Base-by-base conservation (phyloP, 108 stramenopile genomes). In the Pseudonitzschia pungens region DNA sequence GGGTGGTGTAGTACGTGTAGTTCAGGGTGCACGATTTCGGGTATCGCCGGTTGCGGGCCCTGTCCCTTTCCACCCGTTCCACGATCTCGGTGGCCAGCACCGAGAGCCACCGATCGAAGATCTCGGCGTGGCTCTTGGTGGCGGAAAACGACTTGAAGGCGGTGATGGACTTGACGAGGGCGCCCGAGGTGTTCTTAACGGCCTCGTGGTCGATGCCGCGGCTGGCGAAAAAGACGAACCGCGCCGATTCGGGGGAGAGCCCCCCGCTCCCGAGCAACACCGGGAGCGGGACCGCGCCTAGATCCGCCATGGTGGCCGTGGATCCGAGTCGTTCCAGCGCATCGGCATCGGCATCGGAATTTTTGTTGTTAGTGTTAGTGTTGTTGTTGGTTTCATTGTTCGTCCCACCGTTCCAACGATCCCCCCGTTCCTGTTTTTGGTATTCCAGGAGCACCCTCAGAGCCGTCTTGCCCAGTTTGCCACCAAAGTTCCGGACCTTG, bases 401-500 rank as follows among this genome's bases (percentile, higher is more conserved):
- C 8, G 2, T 62, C 12, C 2, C 18, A 18, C 7, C 40, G 29
- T 26, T 12, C 28, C 31, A n/a, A 15, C 8, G 36, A 16, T n/a
- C 20, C n/a, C 29, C 57, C 11, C 8, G 65, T 4, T 70, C 54
- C 7, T 71, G 69, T 44, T 84, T 58, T 14, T 31, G 27, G 31
- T 58, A 31, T 8, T 58, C 29, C 57, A 58, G 51, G 2, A 91
- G 83, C 12, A 76, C 71, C 42, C 69, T 52, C 9, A 77, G 29
- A 4, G 84, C 82, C 43, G 77, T 68, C 65, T 86, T 89, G 20
- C 93, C 93, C 16, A 92, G 58, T 56, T 92, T 92, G n/a, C 93
- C 93, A 41, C 93, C 93, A 51, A 95, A 81, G 82, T 91, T 83
- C 6, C 93, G 81, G 41, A 86, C 87, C 71, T 95, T 95, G 48